A percentile compares a stretch with the other conserved stretches of the same genome.
Conservation (phyloP, 805 yeast genomes). For the Zygotorulaspora sp. region DNA sequence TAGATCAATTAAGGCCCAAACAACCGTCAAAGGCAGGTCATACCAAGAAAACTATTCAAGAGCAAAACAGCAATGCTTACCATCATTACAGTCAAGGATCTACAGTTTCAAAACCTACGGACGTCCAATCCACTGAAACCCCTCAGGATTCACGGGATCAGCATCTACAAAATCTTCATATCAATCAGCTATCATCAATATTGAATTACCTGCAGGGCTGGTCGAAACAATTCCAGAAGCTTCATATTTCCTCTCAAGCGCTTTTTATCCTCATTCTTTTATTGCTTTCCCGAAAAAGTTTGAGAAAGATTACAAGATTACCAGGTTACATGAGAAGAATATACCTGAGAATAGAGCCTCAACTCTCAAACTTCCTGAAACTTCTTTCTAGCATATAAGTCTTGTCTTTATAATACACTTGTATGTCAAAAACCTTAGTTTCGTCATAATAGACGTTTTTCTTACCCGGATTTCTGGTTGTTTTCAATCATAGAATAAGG, state of each 20-base stretch:
- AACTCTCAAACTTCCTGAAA: slow-evolving; percentile 8
- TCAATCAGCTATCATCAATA: slow-evolving; percentile 1
- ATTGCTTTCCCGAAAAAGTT: slow-evolving; percentile 7
- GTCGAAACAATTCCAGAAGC: slow-evolving; percentile 7
- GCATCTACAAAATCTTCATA: background rate
- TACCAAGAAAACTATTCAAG: too few species aligned
- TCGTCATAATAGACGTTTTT: slow-evolving; percentile 2
- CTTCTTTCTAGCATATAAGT: slow-evolving; percentile 12
- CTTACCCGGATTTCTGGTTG: slow-evolving; percentile 8
- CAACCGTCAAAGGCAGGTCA: slow-evolving; percentile 6
- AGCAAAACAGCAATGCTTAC: too few species aligned
- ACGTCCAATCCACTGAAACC: too few species aligned
- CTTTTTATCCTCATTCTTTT: slow-evolving; percentile 8
- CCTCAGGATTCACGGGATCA: too few species aligned
- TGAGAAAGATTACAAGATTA: slow-evolving; percentile 5
- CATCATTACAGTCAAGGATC: too few species aligned
- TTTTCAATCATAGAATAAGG: background rate
- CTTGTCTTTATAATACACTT: background rate
- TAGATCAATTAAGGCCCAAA: slow-evolving; percentile 10
- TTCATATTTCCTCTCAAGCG: slow-evolving; percentile 7
- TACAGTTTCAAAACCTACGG: too few species aligned
- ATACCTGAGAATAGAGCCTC: slow-evolving; percentile 5
- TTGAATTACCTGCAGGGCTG: slow-evolving; percentile 7
- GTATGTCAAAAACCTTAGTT: too few species aligned
- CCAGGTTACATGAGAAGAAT: slow-evolving; percentile 4